Base-by-base conservation (phyloP, 441 rosid species). In the Populus trichocarpa region DNA sequence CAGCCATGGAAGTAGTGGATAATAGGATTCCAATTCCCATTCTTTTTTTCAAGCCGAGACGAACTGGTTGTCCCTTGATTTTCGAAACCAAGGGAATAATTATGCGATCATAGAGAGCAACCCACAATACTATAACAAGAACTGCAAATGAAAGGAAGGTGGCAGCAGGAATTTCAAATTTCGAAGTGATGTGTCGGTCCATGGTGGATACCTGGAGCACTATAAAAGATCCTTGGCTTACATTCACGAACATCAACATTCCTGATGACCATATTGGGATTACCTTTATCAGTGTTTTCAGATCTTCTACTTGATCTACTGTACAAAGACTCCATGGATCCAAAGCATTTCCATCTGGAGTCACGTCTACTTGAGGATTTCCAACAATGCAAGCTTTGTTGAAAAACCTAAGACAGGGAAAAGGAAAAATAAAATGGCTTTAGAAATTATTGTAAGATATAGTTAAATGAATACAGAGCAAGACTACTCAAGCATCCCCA, bases 261-360 rank as follows among this genome's bases (percentile, higher is more conserved):
- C 91, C 92, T 2, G 92, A 81, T 1, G 93, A 89, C 90, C 93
- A 90, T 2, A 90, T 71, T 0, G 89, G 92, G n/a, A 86, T 65
- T 59, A 90, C 79, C 71, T 38, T 86, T 70, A 91, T 78, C 4
- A 91, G 74, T 57, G 89, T 79, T 81, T 91, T 90, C 30, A 89
- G 82, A 72, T 88, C 93, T 80, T 90, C 97, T n/a, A 90, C 97
- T 85, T 90, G 90, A 26, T 92, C 90, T 1, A 89, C 80, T 3
- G 87, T 86, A 79, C 93, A 90, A 38, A 89, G 87, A 28, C 77
- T 86, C 93, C 92, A 86, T 26, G 86, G 88, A 75, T 88, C 81
- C 36, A 70, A 57, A 30, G 89, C 82, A 14, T 65, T 70, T 63
- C 84, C 87, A 20, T 88, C 89, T 8, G 67, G 67, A 18, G 77